phyloP scores from a whole-genome alignment of 148 eudicot genomes.

The Dysphania ambrosioides region DNA sequence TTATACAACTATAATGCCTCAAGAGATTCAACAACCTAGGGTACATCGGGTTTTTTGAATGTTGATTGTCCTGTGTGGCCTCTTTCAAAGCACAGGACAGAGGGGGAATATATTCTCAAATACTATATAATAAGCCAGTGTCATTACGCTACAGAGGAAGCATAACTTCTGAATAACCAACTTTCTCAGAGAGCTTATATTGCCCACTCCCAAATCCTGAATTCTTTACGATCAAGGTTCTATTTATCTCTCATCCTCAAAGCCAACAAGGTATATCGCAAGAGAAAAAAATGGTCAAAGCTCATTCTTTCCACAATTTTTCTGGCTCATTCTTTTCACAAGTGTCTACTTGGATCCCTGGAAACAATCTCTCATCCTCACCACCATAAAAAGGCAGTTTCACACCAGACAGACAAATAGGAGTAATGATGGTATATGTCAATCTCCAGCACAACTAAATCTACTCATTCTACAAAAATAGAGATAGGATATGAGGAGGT shows the following conservation, averaged over 20 bases:
- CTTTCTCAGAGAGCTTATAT: background rate
- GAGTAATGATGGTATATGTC: background rate
- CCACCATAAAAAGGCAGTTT: background rate
- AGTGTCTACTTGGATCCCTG: too few relatives aligned
- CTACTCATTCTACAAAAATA: slow-evolving; percentile 8
- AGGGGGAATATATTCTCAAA: too few relatives aligned
- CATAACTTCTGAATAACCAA: too few relatives aligned
- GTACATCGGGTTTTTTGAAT: background rate
- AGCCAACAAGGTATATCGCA: too few relatives aligned
- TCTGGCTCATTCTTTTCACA: too few relatives aligned
- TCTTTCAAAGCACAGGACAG: too few relatives aligned
- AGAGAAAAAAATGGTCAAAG: too few relatives aligned
- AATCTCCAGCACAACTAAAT: background rate
- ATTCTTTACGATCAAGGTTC: background rate
- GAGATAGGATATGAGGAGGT: slow-evolving; percentile 26
- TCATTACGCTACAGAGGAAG: background rate
- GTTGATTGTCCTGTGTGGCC: too few relatives aligned
- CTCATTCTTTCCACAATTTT: too few relatives aligned
- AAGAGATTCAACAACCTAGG: background rate
- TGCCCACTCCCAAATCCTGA: background rate
- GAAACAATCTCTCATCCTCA: too few relatives aligned
- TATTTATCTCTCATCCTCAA: background rate
- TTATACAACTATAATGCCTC: background rate
- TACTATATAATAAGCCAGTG: background rate
- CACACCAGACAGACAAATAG: background rate